Evolutionary conservation across 305 asterid genomes (phyloP), one percentile per base, ranked within the genome.

Genomic region (Rubia tinctorum): DNA sequence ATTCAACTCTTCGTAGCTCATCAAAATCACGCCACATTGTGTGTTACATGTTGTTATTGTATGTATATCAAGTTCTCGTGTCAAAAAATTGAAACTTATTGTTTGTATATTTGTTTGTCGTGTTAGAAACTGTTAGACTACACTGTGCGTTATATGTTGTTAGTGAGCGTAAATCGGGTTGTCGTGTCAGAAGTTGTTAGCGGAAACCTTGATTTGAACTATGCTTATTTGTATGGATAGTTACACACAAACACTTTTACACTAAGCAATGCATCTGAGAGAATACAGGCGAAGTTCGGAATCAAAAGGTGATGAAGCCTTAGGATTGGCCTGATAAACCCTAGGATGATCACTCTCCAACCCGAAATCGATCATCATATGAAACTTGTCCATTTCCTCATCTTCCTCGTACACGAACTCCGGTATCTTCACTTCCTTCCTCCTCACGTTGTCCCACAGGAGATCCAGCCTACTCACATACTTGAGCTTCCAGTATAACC

Each of bases 321-420:
- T 73, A 40, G 80, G 71, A 47, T 47, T 47, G 55, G 55, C 58
- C 40, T 62, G 62, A 61, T 71, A 79, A 0, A 72, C 74, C 23
- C 96, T 81, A 0, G 96, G 97, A 65, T 90, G 96, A 74, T 91
- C 97, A 73, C 97, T 90, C 83, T 94, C 98, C 67, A 88, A 51
- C 34, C 97, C 97, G 43, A 87, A 90, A 72, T 88, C 95, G 68
- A 88, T 64, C 18, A 79, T 83, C 2, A 0, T 15, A 8, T 88
- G 82, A 5, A 89, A 81, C 30, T 70, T 71, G 79, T 91, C 98
- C 77, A 91, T 76, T 66, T 86, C 89, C 40, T 89, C 91, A n/a
- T 93, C 98, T 20, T 86, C 85, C 37, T 89, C 95, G 75, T 83
- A 79, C 73, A 93, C 98, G 12, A 91, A 88, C 61, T 88, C 97